Percentiles rank a stretch among this genome's conserved stretches.
phyloP scores from a whole-genome alignment of 129 eudicot genomes.

The Rutidosis leptorrhynchoides region DNA sequence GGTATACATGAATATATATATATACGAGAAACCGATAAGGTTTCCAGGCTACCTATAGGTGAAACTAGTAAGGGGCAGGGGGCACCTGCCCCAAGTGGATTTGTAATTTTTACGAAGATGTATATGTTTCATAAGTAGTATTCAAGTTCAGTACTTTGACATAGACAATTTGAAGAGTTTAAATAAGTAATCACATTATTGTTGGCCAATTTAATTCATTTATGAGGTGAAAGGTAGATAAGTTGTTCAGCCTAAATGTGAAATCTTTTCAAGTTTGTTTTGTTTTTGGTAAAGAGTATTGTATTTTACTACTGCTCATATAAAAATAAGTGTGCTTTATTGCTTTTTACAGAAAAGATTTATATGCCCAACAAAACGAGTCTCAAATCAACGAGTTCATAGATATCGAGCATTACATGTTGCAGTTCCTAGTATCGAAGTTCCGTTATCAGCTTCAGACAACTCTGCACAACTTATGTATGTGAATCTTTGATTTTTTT shows the following conservation, averaged over 20 bases:
- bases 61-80: no score
- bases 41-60: no score
- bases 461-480: constrained; percentile 26
- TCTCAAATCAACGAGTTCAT: constrained; percentile 28
- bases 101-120: no score
- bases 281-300: not conserved
- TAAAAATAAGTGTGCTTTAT: not conserved
- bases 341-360: constrained; percentile 31
- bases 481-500: constrained; percentile 6
- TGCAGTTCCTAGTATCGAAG: constrained; percentile 32
- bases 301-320: not conserved
- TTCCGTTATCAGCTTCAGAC: constrained; percentile 20
- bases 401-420: constrained; percentile 31
- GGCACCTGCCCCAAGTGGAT: no score
- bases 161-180: not conserved
- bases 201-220: no score
- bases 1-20: not conserved
- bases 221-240: no score
- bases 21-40: no score
- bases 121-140: no score
- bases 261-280: not conserved
- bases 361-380: constrained; percentile 34
- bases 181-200: no score
- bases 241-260: not conserved
- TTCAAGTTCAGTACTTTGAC: not conserved